Conservation (phyloP, 805 yeast genomes). For the Saturnispora mendoncae region DNA sequence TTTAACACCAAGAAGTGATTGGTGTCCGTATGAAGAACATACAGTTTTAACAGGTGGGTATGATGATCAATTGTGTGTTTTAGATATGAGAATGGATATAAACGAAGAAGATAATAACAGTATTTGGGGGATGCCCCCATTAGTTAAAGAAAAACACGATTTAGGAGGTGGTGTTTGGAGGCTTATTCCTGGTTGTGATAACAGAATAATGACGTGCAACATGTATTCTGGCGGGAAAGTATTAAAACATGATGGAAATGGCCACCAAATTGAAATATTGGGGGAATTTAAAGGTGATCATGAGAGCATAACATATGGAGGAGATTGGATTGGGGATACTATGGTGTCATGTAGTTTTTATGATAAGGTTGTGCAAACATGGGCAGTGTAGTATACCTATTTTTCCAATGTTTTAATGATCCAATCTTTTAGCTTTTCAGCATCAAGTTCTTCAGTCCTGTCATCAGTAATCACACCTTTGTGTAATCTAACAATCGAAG, state of each 20-base stretch:
- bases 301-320: conserved; percentile 92
- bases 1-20: conserved; percentile 39
- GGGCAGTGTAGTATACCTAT: conserved; percentile 36
- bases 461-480: conserved; percentile 51
- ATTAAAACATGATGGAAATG: conserved; percentile 30
- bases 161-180: conserved; percentile 97
- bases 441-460: conserved; percentile 11
- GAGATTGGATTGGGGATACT: conserved; percentile 62
- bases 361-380: conserved; percentile 70
- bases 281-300: conserved; percentile 59
- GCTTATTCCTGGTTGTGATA: conserved; percentile 46
- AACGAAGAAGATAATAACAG: conserved; percentile 26
- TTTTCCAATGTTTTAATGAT: conserved; percentile 1
- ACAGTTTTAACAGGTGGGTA: conserved; percentile 82
- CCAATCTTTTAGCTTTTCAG: conserved; percentile 12
- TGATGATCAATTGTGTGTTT: conserved; percentile 65
- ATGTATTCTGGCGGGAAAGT: conserved; percentile 94
- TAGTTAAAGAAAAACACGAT: conserved; percentile 34
- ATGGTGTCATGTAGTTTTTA: conserved; percentile 87
- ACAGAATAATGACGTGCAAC: conserved; percentile 67
- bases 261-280: conserved; percentile 24
- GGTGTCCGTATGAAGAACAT: conserved; percentile 35
- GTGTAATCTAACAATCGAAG: conserved; percentile 56
- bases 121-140: conserved; percentile 41
- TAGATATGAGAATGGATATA: conserved; percentile 54